Evolutionary conservation across 495 filamentous ascomycete genomes (phyloP), one percentile per base, ranked within the genome.

Genomic region (Talaromyces ruber): DNA sequence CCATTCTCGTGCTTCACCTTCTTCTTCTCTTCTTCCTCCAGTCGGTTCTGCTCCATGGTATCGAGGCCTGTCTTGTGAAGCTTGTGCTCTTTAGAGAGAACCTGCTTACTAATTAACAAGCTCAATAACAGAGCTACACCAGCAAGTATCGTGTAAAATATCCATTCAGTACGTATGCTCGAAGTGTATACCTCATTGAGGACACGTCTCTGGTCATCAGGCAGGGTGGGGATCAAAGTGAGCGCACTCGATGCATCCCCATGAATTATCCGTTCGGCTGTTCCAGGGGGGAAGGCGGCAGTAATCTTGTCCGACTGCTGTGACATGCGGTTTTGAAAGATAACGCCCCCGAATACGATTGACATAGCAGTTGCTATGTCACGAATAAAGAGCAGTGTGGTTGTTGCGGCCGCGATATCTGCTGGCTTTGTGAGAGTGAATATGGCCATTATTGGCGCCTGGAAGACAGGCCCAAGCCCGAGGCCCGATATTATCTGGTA

Each of bases 91-190:
- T 81, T 83, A 67, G 76, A 86, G 39, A 91, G 72, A 63, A 69
- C 80, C 50, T 75, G 74, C 29, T 79, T 81, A 0, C 74, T 74
- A 26, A 91, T 78, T 9, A 86, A 78, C 6, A 83, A 68, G 37
- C 80, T 82, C 0, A 84, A 61, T 4, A 84, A 25, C 24, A 89
- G 66, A 0, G 82, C 87, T 0, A 83, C 45, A 1, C 67, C 82
- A 7, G 81, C 73, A n/a, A 88, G 72, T 2, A 70, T 78, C 0
- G 81, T 79, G 58, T 86, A 90, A 64, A 76, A 76, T 61, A 90
- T 88, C 79, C 84, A 92, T 84, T 91, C 89, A 43, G 78, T 83
- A 53, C 72, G 77, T 62, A 91, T 64, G 37, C 79, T 77, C 45
- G 80, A 76, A 52, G 76, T 82, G 61, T 84, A 90, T 0, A 82